These are phyloP conservation scores for Cryptococcus deneoformans DNA, from an alignment of 1,284 basidiomycete genomes.

Conservation along the genomic window DNA sequence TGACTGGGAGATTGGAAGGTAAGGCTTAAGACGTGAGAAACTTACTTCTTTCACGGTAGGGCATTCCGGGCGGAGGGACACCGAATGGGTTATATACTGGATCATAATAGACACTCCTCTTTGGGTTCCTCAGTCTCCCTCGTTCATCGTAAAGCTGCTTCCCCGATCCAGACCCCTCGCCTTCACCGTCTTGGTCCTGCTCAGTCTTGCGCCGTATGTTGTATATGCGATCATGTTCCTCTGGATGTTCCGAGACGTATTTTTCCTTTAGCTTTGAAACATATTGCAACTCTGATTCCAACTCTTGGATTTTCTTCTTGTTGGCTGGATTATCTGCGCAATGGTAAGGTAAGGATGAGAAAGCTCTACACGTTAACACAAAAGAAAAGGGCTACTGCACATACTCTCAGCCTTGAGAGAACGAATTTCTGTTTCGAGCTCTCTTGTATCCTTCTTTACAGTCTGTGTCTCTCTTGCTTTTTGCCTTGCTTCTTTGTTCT, in stretches of 20 bases:
- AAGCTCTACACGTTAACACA: background rate
- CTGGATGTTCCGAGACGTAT: slow-evolving; percentile 86
- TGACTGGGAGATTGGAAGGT: no score
- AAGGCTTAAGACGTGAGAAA: slow-evolving; percentile 12
- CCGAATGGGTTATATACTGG: slow-evolving; percentile 90
- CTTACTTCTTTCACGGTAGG: slow-evolving; percentile 80
- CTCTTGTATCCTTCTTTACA: slow-evolving; percentile 80
- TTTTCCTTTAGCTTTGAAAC: slow-evolving; percentile 82
- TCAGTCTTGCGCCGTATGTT: slow-evolving; percentile 43
- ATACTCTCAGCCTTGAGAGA: slow-evolving; percentile 32
- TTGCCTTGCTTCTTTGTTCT: slow-evolving; percentile 79
- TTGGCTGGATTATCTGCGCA: slow-evolving; percentile 21
- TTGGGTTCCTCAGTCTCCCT: slow-evolving; percentile 77
- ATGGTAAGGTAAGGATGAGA: background rate
- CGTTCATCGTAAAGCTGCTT: slow-evolving; percentile 66
- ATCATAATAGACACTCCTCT: slow-evolving; percentile 89
- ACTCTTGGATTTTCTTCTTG: slow-evolving; percentile 50
- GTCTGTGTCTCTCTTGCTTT: slow-evolving; percentile 76
- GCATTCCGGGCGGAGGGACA: slow-evolving; percentile 95
- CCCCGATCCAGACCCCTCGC: slow-evolving; percentile 56
- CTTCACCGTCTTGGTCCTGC: slow-evolving; percentile 48
- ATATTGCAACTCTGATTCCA: slow-evolving; percentile 73
- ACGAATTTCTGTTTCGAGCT: slow-evolving; percentile 45
- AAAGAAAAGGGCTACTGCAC: background rate
- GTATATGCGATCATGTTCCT: slow-evolving; percentile 73